Evolutionary conservation across 2,329 filamentous ascomycete species (phyloP).

Genomic region (Pyrenophora tritici-repentis): DNA sequence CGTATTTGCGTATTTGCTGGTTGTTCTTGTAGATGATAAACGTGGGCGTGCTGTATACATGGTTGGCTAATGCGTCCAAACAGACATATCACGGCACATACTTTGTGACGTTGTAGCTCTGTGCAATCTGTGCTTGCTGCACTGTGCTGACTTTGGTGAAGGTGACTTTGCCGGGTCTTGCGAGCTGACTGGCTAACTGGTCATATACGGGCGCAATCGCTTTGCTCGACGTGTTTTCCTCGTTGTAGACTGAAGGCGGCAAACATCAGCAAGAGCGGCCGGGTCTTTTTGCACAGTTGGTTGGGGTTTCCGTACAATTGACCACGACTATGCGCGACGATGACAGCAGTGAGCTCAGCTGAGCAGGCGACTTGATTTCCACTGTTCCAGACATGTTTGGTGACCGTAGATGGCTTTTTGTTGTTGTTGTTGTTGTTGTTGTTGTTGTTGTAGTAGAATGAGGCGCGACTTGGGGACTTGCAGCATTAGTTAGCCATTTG

Average conservation of each 20-base stretch:
- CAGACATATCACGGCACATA: slow-evolving; percentile 45
- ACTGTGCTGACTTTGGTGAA: slow-evolving; percentile 91
- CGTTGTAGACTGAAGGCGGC: slow-evolving; percentile 72
- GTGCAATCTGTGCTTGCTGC: slow-evolving; percentile 71
- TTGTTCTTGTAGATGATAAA: slow-evolving; percentile 81
- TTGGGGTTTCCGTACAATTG: slow-evolving; percentile 71
- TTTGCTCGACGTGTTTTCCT: slow-evolving; percentile 85
- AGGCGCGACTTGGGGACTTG: slow-evolving; percentile 20
- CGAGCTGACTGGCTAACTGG: slow-evolving; percentile 71
- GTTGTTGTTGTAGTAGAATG: slow-evolving; percentile 17
- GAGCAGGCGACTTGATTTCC: slow-evolving; percentile 50
- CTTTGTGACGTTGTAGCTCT: slow-evolving; percentile 73
- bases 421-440: slow-evolving; percentile 5
- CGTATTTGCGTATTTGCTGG: slow-evolving; percentile 68
- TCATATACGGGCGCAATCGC: slow-evolving; percentile 83
- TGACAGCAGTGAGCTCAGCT: slow-evolving; percentile 64
- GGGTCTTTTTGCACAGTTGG: slow-evolving; percentile 2
- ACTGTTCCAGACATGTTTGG: slow-evolving; percentile 52
- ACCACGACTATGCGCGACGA: slow-evolving; percentile 80
- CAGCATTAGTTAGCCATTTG: slow-evolving; percentile 7
- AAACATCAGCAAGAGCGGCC: slow-evolving; percentile 33
- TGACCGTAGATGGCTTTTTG: slow-evolving; percentile 8
- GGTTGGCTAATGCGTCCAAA: slow-evolving; percentile 13
- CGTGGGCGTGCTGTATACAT: slow-evolving; percentile 70
- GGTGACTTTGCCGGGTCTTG: slow-evolving; percentile 72